A percentile compares a stretch with the other conserved stretches of the same genome.
These are phyloP conservation scores for Blastosporella zonata DNA, from an alignment of 1,284 basidiomycete genomes.

Conservation along the genomic window DNA sequence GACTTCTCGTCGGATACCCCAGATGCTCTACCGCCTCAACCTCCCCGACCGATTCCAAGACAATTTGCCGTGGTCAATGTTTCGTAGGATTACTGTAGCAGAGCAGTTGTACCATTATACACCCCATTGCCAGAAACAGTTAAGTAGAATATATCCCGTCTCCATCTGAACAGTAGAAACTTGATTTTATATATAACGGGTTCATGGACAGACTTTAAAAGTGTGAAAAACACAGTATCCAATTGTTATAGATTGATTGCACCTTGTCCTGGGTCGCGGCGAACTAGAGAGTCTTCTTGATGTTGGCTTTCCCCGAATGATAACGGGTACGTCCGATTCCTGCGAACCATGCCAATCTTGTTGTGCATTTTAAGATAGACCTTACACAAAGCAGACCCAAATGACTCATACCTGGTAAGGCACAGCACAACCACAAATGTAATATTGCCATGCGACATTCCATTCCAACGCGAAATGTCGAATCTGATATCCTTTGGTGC, in stretches of 20 bases:
- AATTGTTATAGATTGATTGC: too few relatives aligned
- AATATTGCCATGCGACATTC: constrained; percentile 74
- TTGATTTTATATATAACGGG: not conserved
- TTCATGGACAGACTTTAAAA: too few relatives aligned
- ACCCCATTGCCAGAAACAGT: not conserved
- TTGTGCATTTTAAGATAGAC: not conserved
- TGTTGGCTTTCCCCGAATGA: constrained; percentile 40
- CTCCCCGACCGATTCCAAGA: constrained; percentile 22
- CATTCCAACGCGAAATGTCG: constrained; percentile 56
- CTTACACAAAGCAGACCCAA: not conserved
- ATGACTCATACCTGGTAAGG: constrained; percentile 44
- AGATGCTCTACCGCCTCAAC: constrained; percentile 15
- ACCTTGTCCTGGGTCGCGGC: too few relatives aligned
- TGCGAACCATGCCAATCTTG: constrained; percentile 62
- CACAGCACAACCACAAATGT: constrained; percentile 58
- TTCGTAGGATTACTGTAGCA: constrained; percentile 1
- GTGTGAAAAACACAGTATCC: too few relatives aligned
- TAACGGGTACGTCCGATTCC: constrained; percentile 61
- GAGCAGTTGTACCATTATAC: not conserved
- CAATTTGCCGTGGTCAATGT: constrained; percentile 27
- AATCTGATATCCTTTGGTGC: constrained; percentile 58
- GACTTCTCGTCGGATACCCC: constrained; percentile 24
- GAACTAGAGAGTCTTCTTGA: constrained; percentile 13
- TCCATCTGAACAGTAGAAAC: not conserved
- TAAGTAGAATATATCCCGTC: not conserved